phyloP scores from a whole-genome alignment of 2,329 filamentous ascomycete species.

The Exophiala sp. region DNA sequence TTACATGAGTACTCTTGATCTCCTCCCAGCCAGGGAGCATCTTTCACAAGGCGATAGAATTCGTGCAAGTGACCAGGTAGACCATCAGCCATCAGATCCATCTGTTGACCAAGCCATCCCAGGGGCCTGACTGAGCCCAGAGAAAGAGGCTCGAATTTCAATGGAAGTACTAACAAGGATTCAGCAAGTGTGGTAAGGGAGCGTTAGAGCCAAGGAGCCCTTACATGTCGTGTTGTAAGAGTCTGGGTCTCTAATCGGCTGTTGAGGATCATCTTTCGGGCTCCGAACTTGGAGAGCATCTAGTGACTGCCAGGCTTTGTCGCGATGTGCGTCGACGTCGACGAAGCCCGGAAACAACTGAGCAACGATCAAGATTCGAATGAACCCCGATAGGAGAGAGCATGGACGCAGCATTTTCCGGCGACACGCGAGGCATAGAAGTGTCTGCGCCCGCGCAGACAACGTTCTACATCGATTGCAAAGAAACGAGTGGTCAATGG shows the following conservation, averaged over 20 bases:
- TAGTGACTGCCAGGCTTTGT: neutral
- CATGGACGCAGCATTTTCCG: conserved; percentile 10
- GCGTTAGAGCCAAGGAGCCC: neutral
- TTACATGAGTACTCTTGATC: conserved; percentile 45
- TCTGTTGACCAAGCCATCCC: conserved; percentile 50
- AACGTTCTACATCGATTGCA: neutral
- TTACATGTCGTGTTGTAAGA: conserved; percentile 19
- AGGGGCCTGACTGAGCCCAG: conserved; percentile 47
- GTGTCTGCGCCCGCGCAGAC: conserved; percentile 18
- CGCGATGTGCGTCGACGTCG: neutral
- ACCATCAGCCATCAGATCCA: conserved; percentile 46
- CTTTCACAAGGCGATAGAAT: conserved; percentile 51
- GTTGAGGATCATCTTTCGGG: conserved; percentile 14
- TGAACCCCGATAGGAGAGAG: neutral
- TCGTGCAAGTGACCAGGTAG: conserved; percentile 50
- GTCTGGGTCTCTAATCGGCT: conserved; percentile 5
- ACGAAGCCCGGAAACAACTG: neutral
- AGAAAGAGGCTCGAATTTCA: conserved; percentile 39
- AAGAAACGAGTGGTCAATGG: neutral
- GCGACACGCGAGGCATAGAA: neutral
- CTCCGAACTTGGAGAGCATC: neutral
- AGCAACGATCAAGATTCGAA: neutral
- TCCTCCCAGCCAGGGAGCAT: conserved; percentile 50
- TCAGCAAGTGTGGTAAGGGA: neutral
- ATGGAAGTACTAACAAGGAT: conserved; percentile 31